Conservation (phyloP, 192 early-diverging fungal genomes). For the Obelidium mucronatum region DNA sequence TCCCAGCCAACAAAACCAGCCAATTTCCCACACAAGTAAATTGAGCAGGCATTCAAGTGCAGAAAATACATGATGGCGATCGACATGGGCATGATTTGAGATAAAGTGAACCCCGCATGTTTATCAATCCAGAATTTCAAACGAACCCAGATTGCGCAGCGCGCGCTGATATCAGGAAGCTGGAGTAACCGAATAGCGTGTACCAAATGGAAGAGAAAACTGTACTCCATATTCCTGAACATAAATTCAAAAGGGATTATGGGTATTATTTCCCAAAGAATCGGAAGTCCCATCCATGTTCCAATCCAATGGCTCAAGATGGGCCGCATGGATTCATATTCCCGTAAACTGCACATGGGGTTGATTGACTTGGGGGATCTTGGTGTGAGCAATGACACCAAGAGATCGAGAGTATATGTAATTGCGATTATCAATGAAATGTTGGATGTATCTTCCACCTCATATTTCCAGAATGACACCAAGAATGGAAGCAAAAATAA, state of each 20-base stretch:
- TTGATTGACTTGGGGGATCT: too few species aligned
- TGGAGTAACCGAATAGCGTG: neutral
- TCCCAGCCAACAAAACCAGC: constrained; percentile 3
- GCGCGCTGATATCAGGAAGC: neutral
- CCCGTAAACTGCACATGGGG: neutral
- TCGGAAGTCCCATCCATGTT: neutral
- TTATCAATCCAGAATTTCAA: neutral
- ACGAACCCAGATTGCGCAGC: neutral
- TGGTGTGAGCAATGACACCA: neutral
- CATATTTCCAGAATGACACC: neutral
- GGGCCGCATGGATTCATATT: constrained; percentile 11
- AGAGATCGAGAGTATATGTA: neutral
- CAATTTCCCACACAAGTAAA: constrained; percentile 7
- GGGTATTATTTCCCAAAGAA: constrained; percentile 12
- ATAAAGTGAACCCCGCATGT: too few species aligned
- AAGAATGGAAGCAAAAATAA: neutral
- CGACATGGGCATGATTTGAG: neutral
- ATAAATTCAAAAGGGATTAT: too few species aligned
- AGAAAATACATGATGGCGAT: neutral
- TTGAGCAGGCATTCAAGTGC: constrained; percentile 7
- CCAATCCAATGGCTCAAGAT: neutral
- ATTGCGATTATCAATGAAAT: neutral
- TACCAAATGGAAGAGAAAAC: neutral
- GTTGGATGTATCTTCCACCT: too few species aligned
- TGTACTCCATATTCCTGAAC: too few species aligned